Conservation (phyloP, 371 early-diverging fungal species). For the Mortierella sp. region DNA sequence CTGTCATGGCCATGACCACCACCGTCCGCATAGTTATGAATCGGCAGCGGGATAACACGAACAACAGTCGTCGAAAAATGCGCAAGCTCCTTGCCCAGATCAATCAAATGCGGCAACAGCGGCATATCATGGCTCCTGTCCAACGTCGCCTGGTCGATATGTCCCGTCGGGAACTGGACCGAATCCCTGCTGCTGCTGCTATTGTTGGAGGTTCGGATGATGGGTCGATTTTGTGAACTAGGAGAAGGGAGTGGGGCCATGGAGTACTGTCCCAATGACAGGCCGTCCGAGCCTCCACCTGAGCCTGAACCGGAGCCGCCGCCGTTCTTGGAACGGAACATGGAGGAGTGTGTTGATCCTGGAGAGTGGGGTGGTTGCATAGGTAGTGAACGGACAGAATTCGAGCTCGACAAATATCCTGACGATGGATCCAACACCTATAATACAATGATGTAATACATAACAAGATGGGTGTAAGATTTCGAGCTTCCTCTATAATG, state of each 20-base stretch:
- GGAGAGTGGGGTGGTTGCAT: conserved; percentile 43
- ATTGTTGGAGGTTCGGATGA: background rate
- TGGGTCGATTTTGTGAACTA: conserved; percentile 17
- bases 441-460: background rate
- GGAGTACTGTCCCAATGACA: background rate
- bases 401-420: conserved; percentile 31
- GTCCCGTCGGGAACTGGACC: conserved; percentile 23
- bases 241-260: conserved; percentile 36
- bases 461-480: background rate
- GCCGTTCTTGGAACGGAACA: conserved; percentile 30
- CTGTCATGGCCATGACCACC: background rate
- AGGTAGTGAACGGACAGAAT: conserved; percentile 34
- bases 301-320: background rate
- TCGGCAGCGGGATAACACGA: conserved; percentile 17
- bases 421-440: conserved; percentile 14
- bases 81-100: conserved; percentile 52
- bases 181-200: conserved; percentile 7
- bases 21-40: background rate
- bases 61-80: conserved; percentile 44
- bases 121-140: conserved; percentile 43
- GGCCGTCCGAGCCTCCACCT: background rate
- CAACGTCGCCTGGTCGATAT: conserved; percentile 21
- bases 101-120: conserved; percentile 48
- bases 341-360: conserved; percentile 26
- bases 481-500: background rate